Conservation (phyloP, 129 eudicot species). For the Helianthus tuberosus region DNA sequence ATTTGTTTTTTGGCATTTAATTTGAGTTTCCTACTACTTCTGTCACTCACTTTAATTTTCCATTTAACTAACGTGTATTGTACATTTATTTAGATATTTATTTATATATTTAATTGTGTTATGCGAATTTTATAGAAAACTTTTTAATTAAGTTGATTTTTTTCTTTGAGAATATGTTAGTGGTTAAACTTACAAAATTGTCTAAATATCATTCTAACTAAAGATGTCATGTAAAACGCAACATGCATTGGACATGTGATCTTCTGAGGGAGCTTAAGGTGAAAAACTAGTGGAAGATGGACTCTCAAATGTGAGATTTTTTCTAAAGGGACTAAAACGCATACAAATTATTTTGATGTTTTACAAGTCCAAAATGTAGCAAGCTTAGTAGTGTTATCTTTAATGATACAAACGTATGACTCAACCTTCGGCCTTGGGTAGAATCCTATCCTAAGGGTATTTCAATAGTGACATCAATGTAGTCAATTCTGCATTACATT, state of each 20-base stretch:
- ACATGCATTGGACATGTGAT: no score
- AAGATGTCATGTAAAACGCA: no score
- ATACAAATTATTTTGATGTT: background rate
- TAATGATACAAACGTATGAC: background rate
- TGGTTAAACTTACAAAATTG: no score
- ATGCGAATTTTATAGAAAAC: background rate
- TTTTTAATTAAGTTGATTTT: background rate
- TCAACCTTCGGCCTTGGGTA: background rate
- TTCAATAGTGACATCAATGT: background rate
- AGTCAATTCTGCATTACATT: background rate
- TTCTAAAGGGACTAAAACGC: no score
- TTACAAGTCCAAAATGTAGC: background rate
- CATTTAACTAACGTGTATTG: background rate
- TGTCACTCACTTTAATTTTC: background rate
- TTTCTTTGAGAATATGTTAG: no score
- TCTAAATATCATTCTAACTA: no score
- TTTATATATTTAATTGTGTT: background rate
- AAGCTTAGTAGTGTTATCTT: background rate
- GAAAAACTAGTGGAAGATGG: no score
- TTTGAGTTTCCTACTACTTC: conserved; percentile 24
- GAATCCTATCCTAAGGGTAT: background rate
- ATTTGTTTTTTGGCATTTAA: conserved; percentile 25
- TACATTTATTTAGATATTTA: conserved; percentile 1
- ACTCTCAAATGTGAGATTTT: no score
- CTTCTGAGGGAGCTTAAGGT: no score